A percentile compares a stretch with the other conserved stretches of the same genome.
These are phyloP conservation scores for Dryadomyces sulphureus DNA, from an alignment of 2,329 filamentous ascomycete species.

Conservation along the genomic window DNA sequence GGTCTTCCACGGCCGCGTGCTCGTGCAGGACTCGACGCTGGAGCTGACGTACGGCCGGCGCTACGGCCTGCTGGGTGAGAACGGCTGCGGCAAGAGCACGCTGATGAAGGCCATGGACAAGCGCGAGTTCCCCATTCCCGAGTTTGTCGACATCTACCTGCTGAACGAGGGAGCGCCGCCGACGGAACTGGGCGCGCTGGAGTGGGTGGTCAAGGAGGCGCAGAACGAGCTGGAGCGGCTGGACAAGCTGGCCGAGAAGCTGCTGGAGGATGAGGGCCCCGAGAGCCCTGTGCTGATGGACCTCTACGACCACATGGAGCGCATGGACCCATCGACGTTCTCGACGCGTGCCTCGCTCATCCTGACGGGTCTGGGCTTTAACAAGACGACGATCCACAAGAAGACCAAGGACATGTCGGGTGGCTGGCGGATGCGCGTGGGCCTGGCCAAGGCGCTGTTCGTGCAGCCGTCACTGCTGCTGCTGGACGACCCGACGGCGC, in stretches of 20 bases:
- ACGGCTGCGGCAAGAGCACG: constrained; percentile 99
- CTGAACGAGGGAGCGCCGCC: constrained; percentile 93
- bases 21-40: constrained; percentile 85
- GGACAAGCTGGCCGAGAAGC: constrained; percentile 75
- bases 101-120: constrained; percentile 85
- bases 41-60: constrained; percentile 86
- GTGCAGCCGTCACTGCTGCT: constrained; percentile 92
- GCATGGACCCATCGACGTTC: constrained; percentile 97
- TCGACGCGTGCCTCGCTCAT: constrained; percentile 90
- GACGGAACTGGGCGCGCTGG: constrained; percentile 75
- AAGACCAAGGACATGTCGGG: constrained; percentile 99
- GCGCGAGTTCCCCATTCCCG: constrained; percentile 89
- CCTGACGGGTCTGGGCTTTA: constrained; percentile 96
- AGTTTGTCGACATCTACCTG: constrained; percentile 95
- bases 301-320: constrained; percentile 95
- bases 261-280: constrained; percentile 83
- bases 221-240: constrained; percentile 84
- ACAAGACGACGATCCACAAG: constrained; percentile 95
- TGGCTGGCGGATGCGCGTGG: constrained; percentile 99
- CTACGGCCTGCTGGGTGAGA: constrained; percentile 93
- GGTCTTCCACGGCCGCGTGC: constrained; percentile 94
- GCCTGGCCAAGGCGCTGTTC: constrained; percentile 92
- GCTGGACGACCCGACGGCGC: constrained; percentile 94
- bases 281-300: constrained; percentile 85
- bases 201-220: constrained; percentile 94